A percentile compares a stretch with the other conserved stretches of the same genome.
These are phyloP conservation scores for Chytriomyces hyalinus DNA, from an alignment of 192 early-diverging fungal genomes.

Conservation along the genomic window DNA sequence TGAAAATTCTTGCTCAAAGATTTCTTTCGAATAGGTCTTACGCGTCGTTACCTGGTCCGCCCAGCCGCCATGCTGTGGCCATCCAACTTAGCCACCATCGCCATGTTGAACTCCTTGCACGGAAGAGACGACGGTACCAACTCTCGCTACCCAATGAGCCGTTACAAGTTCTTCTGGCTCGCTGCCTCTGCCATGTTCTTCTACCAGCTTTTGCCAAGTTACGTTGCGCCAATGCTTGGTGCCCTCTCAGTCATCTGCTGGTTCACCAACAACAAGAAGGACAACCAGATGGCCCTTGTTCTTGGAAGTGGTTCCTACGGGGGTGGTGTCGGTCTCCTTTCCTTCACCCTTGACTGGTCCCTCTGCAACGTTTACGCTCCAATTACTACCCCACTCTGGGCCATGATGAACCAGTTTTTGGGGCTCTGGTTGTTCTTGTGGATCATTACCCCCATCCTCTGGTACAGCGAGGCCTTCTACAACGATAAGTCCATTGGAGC, in stretches of 20 bases:
- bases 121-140: slow-evolving; percentile 18
- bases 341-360: slow-evolving; percentile 47
- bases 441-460: slow-evolving; percentile 63
- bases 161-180: slow-evolving; percentile 1
- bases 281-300: too few relatives aligned
- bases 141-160: neutral
- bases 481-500: too few relatives aligned
- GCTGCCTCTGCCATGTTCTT: neutral
- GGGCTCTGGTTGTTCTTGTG: slow-evolving; percentile 76
- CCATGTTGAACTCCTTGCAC: slow-evolving; percentile 82
- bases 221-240: slow-evolving; percentile 70
- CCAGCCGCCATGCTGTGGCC: slow-evolving; percentile 88
- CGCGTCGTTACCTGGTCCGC: slow-evolving; percentile 76
- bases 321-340: slow-evolving; percentile 37
- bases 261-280: neutral
- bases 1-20: too few relatives aligned
- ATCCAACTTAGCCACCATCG: slow-evolving; percentile 60
- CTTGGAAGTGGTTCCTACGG: too few relatives aligned
- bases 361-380: slow-evolving; percentile 60
- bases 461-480: too few relatives aligned
- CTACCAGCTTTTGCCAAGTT: slow-evolving; percentile 68
- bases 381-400: slow-evolving; percentile 75
- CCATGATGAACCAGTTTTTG: slow-evolving; percentile 70
- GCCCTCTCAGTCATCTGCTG: slow-evolving; percentile 45
- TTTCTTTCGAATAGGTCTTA: slow-evolving; percentile 22